Percentiles rank a stretch among this genome's conserved stretches.
These are phyloP conservation scores for Halophytophthora polymorphica DNA, from an alignment of 352 stramenopile genomes.

Conservation along the genomic window DNA sequence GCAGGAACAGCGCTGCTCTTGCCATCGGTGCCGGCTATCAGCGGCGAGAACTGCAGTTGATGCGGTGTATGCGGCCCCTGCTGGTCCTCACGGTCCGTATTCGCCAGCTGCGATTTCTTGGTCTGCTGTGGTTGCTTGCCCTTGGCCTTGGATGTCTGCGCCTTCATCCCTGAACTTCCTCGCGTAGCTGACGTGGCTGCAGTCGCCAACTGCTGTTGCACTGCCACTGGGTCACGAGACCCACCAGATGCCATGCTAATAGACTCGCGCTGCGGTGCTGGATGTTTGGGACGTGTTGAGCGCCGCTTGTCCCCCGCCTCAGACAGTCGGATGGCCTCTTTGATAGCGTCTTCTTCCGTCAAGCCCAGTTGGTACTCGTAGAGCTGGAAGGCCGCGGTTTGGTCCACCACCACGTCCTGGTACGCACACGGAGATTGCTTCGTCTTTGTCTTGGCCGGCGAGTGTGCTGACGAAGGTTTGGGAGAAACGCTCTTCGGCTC, in stretches of 20 bases:
- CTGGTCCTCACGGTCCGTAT: slow-evolving; percentile 6
- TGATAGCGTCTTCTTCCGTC: slow-evolving; percentile 29
- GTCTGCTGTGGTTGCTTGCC: slow-evolving; percentile 13
- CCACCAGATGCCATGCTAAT: too few relatives aligned
- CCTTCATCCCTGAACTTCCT: background rate
- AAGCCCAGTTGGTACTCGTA: slow-evolving; percentile 31
- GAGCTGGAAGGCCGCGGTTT: slow-evolving; percentile 25
- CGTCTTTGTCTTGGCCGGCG: slow-evolving; percentile 6
- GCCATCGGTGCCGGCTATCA: slow-evolving; percentile 10
- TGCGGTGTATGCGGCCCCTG: slow-evolving; percentile 20
- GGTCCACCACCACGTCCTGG: slow-evolving; percentile 12
- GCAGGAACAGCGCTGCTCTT: slow-evolving; percentile 3
- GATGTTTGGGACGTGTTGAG: slow-evolving; percentile 10
- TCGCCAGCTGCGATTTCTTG: slow-evolving; percentile 7
- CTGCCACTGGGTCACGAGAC: too few relatives aligned
- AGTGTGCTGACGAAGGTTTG: slow-evolving; percentile 4
- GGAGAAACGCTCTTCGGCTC: too few relatives aligned
- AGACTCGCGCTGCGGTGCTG: slow-evolving; percentile 3
- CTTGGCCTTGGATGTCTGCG: background rate
- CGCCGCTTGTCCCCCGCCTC: slow-evolving; percentile 14
- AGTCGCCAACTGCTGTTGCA: slow-evolving; percentile 12
- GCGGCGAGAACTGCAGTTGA: slow-evolving; percentile 19
- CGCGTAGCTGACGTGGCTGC: slow-evolving; percentile 12
- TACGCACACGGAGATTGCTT: slow-evolving; percentile 2
- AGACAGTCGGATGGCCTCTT: slow-evolving; percentile 30